Evolutionary conservation across 169 alveolate species (phyloP).

Genomic region (Babesia sp.): DNA sequence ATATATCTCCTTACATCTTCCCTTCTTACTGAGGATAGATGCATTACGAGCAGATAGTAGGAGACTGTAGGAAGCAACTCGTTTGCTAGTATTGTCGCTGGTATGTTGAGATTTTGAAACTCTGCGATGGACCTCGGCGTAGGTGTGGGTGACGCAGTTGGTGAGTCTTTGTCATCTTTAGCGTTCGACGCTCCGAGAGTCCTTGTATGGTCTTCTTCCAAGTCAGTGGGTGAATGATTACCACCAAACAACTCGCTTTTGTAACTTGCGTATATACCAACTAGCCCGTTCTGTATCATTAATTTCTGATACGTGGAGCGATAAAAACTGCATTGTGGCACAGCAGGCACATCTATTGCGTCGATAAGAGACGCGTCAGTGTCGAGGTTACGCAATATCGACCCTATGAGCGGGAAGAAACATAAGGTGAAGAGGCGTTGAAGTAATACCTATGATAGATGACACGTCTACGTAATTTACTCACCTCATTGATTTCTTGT

Average conservation of each 20-base stretch:
- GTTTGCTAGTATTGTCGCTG: slow-evolving; percentile 7
- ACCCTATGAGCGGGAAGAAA: slow-evolving; percentile 45
- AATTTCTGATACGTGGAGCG: slow-evolving; percentile 28
- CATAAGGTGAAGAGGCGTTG: slow-evolving; percentile 34
- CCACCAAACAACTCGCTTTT: slow-evolving; percentile 41
- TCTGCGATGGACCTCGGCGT: slow-evolving; percentile 7
- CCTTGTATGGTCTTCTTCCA: background rate
- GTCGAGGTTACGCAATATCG: background rate
- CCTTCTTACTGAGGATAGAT: slow-evolving; percentile 17
- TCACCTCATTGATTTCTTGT: slow-evolving; percentile 38
- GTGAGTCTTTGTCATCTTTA: background rate
- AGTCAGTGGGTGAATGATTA: background rate
- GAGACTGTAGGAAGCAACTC: slow-evolving; percentile 17
- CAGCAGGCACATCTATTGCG: slow-evolving; percentile 1
- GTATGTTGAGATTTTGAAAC: slow-evolving; percentile 3
- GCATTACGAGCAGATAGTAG: slow-evolving; percentile 24
- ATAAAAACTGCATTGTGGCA: background rate
- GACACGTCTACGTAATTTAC: too few relatives aligned
- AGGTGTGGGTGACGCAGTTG: background rate
- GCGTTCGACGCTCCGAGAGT: background rate
- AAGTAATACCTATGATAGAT: slow-evolving; percentile 14
- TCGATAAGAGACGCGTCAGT: background rate
- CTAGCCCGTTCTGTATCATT: slow-evolving; percentile 27
- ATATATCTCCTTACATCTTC: slow-evolving; percentile 4
- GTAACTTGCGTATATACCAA: slow-evolving; percentile 41